A percentile compares a stretch with the other conserved stretches of the same genome.
phyloP scores from a whole-genome alignment of 768 basidiomycete genomes.

The Kwoniella sp. region DNA sequence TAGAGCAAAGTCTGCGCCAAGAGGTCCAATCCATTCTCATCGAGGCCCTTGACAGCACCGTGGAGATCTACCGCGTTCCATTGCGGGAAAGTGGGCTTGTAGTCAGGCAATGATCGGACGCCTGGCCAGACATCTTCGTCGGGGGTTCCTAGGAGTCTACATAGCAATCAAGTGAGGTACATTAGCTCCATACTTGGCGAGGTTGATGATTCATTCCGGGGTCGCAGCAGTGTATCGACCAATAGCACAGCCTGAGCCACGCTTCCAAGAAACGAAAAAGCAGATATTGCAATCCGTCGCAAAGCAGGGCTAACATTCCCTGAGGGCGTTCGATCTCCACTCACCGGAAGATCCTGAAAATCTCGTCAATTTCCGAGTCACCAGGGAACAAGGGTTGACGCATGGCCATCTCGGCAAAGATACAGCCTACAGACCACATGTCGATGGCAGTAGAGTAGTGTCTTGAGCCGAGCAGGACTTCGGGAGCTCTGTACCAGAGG shows the following conservation, averaged over 20 bases:
- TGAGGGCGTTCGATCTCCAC: slow-evolving; percentile 38
- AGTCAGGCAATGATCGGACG: slow-evolving; percentile 82
- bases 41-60: slow-evolving; percentile 69
- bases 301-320: too few species aligned
- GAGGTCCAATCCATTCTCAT: slow-evolving; percentile 76
- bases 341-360: slow-evolving; percentile 97
- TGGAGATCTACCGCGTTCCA: slow-evolving; percentile 79
- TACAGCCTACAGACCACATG: slow-evolving; percentile 99
- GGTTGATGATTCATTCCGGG: not conserved
- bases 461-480: slow-evolving; percentile 90
- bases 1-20: slow-evolving; percentile 76
- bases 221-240: not conserved
- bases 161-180: not conserved
- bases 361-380: slow-evolving; percentile 99
- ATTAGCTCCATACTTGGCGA: not conserved
- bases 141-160: slow-evolving; percentile 90
- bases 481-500: slow-evolving; percentile 97
- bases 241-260: too few species aligned
- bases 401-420: slow-evolving; percentile 99
- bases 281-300: too few species aligned
- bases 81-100: slow-evolving; percentile 94
- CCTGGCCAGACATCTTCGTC: slow-evolving; percentile 90
- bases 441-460: slow-evolving; percentile 98
- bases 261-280: too few species aligned
- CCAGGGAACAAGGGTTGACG: slow-evolving; percentile 90